Conservation (phyloP, 257 asterid species). For the Linderniella brevidens region DNA sequence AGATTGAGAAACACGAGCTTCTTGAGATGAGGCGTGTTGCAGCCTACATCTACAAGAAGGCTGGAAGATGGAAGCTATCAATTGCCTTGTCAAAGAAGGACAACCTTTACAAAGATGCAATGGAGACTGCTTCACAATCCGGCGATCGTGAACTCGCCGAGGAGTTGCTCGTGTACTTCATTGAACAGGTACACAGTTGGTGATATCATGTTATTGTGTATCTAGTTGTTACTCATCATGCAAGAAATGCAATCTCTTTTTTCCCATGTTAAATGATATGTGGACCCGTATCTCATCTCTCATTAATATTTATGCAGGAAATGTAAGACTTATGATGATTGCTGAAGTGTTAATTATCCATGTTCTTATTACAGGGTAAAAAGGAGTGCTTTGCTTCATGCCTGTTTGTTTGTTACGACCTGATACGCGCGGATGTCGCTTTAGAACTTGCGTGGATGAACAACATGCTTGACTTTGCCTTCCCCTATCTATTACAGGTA, state of each 20-base stretch:
- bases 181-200: slow-evolving; percentile 56
- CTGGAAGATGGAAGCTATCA: slow-evolving; percentile 97
- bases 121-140: slow-evolving; percentile 99
- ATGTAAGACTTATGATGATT: slow-evolving; percentile 6
- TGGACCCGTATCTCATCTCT: neutral
- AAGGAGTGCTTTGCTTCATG: slow-evolving; percentile 97
- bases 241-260: no score
- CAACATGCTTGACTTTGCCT: slow-evolving; percentile 88
- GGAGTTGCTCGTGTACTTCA: slow-evolving; percentile 91
- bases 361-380: slow-evolving; percentile 98
- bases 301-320: neutral
- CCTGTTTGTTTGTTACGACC: slow-evolving; percentile 92
- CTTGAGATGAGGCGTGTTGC: slow-evolving; percentile 99
- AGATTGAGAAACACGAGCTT: slow-evolving; percentile 98
- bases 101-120: slow-evolving; percentile 89
- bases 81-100: slow-evolving; percentile 97
- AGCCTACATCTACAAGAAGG: slow-evolving; percentile 95
- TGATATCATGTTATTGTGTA: neutral
- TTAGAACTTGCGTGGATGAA: slow-evolving; percentile 98
- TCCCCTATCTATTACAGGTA: slow-evolving; percentile 95
- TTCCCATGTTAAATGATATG: no score
- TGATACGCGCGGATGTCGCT: slow-evolving; percentile 85
- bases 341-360: slow-evolving; percentile 6
- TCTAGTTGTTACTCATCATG: neutral
- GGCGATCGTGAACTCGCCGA: slow-evolving; percentile 99